Conservation (phyloP, 306 rosid species). For the Ziziphus jujuba region DNA sequence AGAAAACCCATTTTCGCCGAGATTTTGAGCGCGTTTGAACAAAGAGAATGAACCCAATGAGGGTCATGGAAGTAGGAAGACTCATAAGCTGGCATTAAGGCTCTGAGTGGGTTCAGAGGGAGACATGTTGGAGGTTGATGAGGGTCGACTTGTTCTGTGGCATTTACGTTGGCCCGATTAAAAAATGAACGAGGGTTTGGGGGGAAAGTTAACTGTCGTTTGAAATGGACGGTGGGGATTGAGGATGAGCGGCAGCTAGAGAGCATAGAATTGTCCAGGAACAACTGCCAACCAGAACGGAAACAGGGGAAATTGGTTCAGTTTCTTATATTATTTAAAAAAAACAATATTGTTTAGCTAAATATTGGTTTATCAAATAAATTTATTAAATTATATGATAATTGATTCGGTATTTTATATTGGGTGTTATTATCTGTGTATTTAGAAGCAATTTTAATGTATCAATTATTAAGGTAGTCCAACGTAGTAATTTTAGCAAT, state of each 20-base stretch:
- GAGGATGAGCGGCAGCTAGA: slow-evolving; percentile 25
- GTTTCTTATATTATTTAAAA: too few species aligned
- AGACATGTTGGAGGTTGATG: slow-evolving; percentile 5
- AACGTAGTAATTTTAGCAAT: too few species aligned
- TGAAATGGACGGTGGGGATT: slow-evolving; percentile 35
- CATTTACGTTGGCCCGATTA: slow-evolving; percentile 17
- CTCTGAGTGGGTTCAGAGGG: slow-evolving; percentile 28
- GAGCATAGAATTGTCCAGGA: slow-evolving; percentile 19
- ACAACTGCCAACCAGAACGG: too few species aligned
- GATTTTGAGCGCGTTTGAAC: slow-evolving; percentile 55
- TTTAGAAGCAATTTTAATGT: too few species aligned
- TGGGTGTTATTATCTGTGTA: too few species aligned
- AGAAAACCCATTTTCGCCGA: slow-evolving; percentile 49
- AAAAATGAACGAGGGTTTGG: slow-evolving; percentile 17
- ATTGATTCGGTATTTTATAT: too few species aligned
- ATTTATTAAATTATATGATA: too few species aligned
- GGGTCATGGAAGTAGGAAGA: slow-evolving; percentile 39
- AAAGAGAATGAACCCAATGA: slow-evolving; percentile 30
- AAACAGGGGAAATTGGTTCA: too few species aligned
- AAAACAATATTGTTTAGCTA: too few species aligned
- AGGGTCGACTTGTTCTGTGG: slow-evolving; percentile 24
- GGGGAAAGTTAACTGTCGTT: slow-evolving; percentile 35
- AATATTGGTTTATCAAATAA: too few species aligned
- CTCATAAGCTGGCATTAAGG: slow-evolving; percentile 26
- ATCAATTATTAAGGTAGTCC: too few species aligned